Base-by-base conservation (phyloP, 805 yeast species). In the Starmerella bombi region DNA sequence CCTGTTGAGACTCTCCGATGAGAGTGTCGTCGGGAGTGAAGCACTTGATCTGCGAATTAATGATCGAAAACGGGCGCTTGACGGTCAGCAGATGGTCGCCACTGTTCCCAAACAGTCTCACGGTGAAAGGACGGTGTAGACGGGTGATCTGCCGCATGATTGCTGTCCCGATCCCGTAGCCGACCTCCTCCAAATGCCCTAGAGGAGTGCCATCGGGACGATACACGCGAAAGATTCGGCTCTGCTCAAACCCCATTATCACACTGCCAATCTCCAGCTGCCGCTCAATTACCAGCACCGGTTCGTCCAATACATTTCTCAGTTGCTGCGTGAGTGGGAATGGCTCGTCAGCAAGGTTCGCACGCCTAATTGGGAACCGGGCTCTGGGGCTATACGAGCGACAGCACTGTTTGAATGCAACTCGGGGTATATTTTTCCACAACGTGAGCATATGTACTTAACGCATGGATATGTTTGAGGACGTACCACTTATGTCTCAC, bases 181-280 rank as follows among this genome's bases (percentile, higher is more conserved):
- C 94, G 50, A 81, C 72, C 56, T 91, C 98, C 43, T 72, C 67
- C 75, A 88, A 74, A 57, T 67, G 77, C 0, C 95, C 98, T 6
- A 91, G 54, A 38, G 72, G 75, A 39, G 73, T 66, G 1, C 97
- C 97, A 47, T 65, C 50, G 0, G 80, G 69, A 57, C 83, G 80
- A 74, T 77, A 69, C 33, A 91, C 70, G 4, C 53, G 47, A 49
- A 88, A 88, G 48, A 69, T 64, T 57, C 86, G 88, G 2, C 91
- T 83, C 61, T 91, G 97, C 58, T 88, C 97, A 52, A 81, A 83
- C 1, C 96, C 96, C 35, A 86, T 55, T 39, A 85, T 70, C 15
- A 91, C 66, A 55, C 84, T 86, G 84, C 84, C 77, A 64, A 78
- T 70, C 62, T 91, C 97, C 19, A 91, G 66, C 55, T 82, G 80